Evolutionary conservation across 768 basidiomycete species (phyloP), one percentile per base, ranked within the genome.

Genomic region (Jaapia argillacea): DNA sequence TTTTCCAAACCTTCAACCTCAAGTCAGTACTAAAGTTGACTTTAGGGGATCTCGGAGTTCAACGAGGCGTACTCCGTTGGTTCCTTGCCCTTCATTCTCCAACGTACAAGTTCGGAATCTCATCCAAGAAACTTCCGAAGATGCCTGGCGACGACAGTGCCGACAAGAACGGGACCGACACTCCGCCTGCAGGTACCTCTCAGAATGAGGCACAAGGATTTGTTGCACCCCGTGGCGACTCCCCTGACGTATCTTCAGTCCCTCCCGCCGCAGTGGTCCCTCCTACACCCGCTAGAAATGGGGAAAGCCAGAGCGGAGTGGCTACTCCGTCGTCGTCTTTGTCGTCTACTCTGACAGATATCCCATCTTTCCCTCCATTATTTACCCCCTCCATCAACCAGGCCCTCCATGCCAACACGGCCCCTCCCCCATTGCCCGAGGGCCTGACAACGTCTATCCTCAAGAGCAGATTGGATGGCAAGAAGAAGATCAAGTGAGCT

Each of bases 31-130:
- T n/a, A n/a, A 24, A 40, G 4, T 40, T 49, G 43, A 6, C 40
- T 20, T 7, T 56, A 82, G 82, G 88, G 5, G 90, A 93, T 52
- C 70, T 93, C 13, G 89, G 89, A 12, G 82, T 93, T 1, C 88
- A 93, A 54, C 69, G 79, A 16, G 85, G 85, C 18, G 41, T 85
- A 16, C 58, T 79, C 40, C 70, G 78, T 26, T 86, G 84, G 84
- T 71, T 78, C 55, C 62, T 85, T 24, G 68, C 80, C 3, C 64
- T 73, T 14, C 79, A 86, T 57, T 71, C 74, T 4, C 66, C 77
- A 3, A 56, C 64, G 2, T 66, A 76, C 53, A 55, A 58, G 1
- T 69, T 73, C 51, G 62, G 57, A 13, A 53, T 80, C 35, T 74
- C 75, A 21, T 73, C 77, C 6, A 59, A 74, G 44, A 80, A 77